Percentiles rank a stretch among this genome's conserved stretches.
Evolutionary conservation across 1,284 basidiomycete genomes (phyloP).

Genomic region (Irpex sp.): DNA sequence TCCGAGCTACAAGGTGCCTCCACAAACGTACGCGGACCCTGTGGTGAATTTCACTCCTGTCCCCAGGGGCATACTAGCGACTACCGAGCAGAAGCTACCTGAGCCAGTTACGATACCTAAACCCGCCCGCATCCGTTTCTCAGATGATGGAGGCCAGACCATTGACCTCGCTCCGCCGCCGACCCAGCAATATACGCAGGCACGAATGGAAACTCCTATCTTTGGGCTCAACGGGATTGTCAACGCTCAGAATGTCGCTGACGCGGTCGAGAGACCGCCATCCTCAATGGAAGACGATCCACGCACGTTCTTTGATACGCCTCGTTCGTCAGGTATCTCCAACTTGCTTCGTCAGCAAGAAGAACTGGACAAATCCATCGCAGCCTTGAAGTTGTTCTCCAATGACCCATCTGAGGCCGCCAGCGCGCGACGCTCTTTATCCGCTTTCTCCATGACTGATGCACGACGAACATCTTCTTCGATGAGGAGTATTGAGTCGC

Average conservation of each 20-base stretch:
- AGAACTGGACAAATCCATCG: slow-evolving; percentile 64
- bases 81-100: background rate
- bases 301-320: slow-evolving; percentile 15
- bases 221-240: slow-evolving; percentile 45
- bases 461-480: slow-evolving; percentile 37
- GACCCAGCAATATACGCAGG: background rate
- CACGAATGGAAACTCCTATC: slow-evolving; percentile 35
- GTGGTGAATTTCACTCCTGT: background rate
- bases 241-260: slow-evolving; percentile 3
- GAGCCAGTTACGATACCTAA: background rate
- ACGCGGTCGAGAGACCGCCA: slow-evolving; percentile 3
- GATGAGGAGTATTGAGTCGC: slow-evolving; percentile 31
- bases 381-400: slow-evolving; percentile 50
- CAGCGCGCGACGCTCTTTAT: slow-evolving; percentile 23
- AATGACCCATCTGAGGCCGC: slow-evolving; percentile 9
- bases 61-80: background rate
- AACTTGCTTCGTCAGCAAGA: slow-evolving; percentile 57
- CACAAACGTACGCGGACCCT: background rate
- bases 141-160: background rate
- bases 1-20: slow-evolving; percentile 15
- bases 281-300: slow-evolving; percentile 5
- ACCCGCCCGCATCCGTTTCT: background rate
- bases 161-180: slow-evolving; percentile 7
- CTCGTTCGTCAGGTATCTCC: slow-evolving; percentile 35
- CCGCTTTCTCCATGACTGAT: slow-evolving; percentile 37